phyloP scores from a whole-genome alignment of 169 alveolate genomes.

The Plasmodium sp. region DNA sequence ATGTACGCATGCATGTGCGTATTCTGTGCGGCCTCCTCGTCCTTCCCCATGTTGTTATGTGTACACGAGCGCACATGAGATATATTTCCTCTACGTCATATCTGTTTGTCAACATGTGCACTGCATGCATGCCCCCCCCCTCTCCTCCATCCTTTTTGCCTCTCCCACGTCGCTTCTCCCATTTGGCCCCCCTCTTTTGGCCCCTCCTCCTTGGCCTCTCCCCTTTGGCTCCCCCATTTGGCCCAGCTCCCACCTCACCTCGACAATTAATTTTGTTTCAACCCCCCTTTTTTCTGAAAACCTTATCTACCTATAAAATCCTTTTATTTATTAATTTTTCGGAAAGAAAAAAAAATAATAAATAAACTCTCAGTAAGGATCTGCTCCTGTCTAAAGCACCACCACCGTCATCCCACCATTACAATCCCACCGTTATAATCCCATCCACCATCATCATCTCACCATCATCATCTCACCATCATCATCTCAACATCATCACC shows the following conservation, averaged over 20 bases:
- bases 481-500: too few relatives aligned
- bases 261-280: not conserved
- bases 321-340: not conserved
- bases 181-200: not conserved
- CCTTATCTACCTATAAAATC: slow-evolving; percentile 8
- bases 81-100: not conserved
- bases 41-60: not conserved
- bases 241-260: not conserved
- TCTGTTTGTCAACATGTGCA: not conserved
- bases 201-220: not conserved
- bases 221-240: not conserved
- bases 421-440: not conserved
- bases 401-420: not conserved
- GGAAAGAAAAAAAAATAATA: slow-evolving; percentile 5
- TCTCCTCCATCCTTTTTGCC: not conserved
- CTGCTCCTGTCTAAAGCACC: not conserved
- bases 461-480: too few relatives aligned
- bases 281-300: slow-evolving; percentile 1
- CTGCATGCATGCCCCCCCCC: not conserved
- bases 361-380: not conserved
- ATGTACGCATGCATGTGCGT: not conserved
- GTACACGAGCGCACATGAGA: not conserved
- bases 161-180: not conserved
- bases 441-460: not conserved
- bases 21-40: not conserved